Base-by-base conservation (phyloP, 2,329 filamentous ascomycete genomes). In the Xylaria sp. region DNA sequence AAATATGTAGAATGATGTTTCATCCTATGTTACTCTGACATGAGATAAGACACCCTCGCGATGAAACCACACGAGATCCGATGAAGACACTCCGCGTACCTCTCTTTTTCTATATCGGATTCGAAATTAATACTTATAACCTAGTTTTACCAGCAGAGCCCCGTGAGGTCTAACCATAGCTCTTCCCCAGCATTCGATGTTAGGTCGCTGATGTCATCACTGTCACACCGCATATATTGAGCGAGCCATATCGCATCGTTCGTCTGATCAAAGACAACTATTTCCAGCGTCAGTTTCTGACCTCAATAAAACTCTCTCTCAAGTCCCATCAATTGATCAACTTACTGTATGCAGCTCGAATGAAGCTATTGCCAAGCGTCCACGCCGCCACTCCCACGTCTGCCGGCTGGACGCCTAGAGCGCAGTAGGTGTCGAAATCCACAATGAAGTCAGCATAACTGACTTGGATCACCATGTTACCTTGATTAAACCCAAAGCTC, bases 401-500 rank as follows among this genome's bases (percentile, higher is more conserved):
- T 1, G 78, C 78, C 7, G 79, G 77, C 71, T 82, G 80, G 20
- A 81, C 77, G 0, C 80, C 80, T 25, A 82, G 69, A 48, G 79
- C 75, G 66, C 80, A 81, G 33, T 77, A 77, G 2, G 73, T 77
- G 52, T 80, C 78, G 58, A 79, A 80, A 61, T 76, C 71, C 46
- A 78, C 71, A 31, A 86, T 79, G 48, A 86, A 82, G 68, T 86
- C 83, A 49, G 79, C 80, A 61, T 85, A 80, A 48, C 78, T 74
- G 25, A 86, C 83, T 39, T 80, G 80, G 67, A 86, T 84, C 6
- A 79, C 75, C 70, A 80, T 75, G 15, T 82, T 74, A 0, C 77
- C 84, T 13, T 73, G 65, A 64, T 82, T 83, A 71, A 86, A 86
- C 18, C 81, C 79, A 66, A 84, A 86, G 67, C 83, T 81, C 43